Conservation (phyloP, 192 early-diverging fungal species). For the Umbelopsis ramanniana region DNA sequence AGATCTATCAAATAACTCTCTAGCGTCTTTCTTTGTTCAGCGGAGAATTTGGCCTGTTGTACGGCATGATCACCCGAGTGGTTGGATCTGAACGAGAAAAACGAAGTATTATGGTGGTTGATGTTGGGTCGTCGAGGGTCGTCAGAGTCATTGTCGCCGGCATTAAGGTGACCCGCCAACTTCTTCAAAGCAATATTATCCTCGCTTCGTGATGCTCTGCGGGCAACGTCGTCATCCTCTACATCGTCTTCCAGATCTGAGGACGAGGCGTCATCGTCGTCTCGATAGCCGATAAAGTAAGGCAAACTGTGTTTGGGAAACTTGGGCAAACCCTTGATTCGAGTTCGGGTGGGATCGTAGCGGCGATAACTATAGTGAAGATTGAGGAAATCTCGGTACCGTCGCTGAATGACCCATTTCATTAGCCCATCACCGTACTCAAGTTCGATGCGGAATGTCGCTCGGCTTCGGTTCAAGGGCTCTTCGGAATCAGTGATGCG, state of each 20-base stretch:
- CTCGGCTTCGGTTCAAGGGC: background rate
- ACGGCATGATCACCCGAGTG: background rate
- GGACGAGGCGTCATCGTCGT: background rate
- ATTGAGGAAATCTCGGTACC: conserved; percentile 39
- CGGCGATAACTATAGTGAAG: conserved; percentile 35
- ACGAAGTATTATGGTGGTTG: background rate
- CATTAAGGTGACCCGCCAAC: background rate
- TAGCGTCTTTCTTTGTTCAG: background rate
- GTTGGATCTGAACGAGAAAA: conserved; percentile 9
- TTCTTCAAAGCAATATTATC: background rate
- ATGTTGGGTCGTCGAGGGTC: background rate
- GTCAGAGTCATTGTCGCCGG: background rate
- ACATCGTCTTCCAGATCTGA: background rate
- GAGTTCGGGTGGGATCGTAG: conserved; percentile 1
- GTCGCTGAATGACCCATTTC: conserved; percentile 33
- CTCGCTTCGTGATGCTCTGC: background rate
- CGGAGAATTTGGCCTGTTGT: background rate
- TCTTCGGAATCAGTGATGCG: conserved; percentile 24
- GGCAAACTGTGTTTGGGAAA: conserved; percentile 20
- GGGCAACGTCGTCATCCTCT: background rate
- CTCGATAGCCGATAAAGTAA: background rate
- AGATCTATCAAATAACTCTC: conserved; percentile 42
- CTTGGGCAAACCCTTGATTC: conserved; percentile 30
- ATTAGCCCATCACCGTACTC: conserved; percentile 22
- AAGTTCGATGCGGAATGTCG: conserved; percentile 13